A percentile compares a stretch with the other conserved stretches of the same genome.
Evolutionary conservation across 2,329 filamentous ascomycete genomes (phyloP).

Genomic region (Fusarium luffae): DNA sequence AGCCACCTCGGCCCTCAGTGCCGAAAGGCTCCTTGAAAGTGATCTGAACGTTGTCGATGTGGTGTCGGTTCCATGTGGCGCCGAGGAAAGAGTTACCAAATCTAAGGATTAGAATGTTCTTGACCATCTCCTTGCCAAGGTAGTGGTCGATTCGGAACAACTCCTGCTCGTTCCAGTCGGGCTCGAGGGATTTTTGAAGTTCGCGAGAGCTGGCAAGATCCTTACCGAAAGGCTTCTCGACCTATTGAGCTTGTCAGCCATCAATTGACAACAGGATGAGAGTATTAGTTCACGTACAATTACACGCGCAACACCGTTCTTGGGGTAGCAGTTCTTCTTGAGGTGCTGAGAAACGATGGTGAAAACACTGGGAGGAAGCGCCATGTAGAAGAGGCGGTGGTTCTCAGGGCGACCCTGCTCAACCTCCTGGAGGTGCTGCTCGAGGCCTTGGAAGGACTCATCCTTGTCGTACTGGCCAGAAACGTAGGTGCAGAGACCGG

Average conservation of each 20-base stretch:
- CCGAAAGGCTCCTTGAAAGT: conserved; percentile 99
- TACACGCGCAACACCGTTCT: conserved; percentile 88
- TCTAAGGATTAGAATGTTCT: conserved; percentile 97
- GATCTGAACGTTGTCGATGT: conserved; percentile 99
- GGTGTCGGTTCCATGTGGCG: conserved; percentile 98
- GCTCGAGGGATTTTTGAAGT: conserved; percentile 92
- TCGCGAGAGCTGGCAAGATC: conserved; percentile 94
- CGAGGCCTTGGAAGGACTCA: conserved; percentile 88
- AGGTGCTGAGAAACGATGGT: conserved; percentile 97
- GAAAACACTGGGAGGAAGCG: conserved; percentile 96
- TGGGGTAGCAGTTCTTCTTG: conserved; percentile 96
- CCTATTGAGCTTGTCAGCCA: conserved; percentile 62
- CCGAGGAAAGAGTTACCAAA: conserved; percentile 99
- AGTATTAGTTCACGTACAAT: conserved; percentile 68
- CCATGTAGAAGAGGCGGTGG: conserved; percentile 99
- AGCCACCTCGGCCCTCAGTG: conserved; percentile 95
- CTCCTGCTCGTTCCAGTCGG: conserved; percentile 99
- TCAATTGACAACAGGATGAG: background rate
- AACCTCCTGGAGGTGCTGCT: conserved; percentile 85
- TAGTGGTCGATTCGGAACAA: conserved; percentile 99
- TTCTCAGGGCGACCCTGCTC: conserved; percentile 85
- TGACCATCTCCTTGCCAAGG: conserved; percentile 99
- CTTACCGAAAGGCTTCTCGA: conserved; percentile 99
- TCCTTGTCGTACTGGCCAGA: conserved; percentile 99
- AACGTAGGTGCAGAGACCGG: conserved; percentile 87